Evolutionary conservation across 2,329 filamentous ascomycete species (phyloP).

Genomic region (Epicoccum nigrum): DNA sequence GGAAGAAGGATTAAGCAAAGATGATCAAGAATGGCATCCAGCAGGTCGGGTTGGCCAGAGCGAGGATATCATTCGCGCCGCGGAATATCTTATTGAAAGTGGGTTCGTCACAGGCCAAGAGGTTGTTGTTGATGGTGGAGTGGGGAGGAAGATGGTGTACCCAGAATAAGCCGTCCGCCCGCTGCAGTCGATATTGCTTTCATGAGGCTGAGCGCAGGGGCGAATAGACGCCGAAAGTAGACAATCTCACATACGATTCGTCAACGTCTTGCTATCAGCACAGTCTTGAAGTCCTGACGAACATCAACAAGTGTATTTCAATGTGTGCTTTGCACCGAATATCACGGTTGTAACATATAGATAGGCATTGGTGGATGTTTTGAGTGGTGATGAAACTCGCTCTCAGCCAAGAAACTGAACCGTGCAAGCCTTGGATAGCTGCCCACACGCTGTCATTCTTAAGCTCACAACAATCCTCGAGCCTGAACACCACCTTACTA

Average conservation of each 20-base stretch:
- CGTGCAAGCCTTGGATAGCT: constrained; percentile 1
- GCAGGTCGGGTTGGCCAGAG: constrained; percentile 58
- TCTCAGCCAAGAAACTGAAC: constrained; percentile 9
- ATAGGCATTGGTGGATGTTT: constrained; percentile 11
- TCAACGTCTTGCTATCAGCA: neutral
- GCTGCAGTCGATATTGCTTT: constrained; percentile 4
- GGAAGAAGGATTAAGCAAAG: constrained; percentile 55
- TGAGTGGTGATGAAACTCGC: constrained; percentile 14
- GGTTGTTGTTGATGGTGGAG: constrained; percentile 55
- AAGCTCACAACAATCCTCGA: constrained; percentile 6
- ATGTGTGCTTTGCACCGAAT: too few relatives aligned
- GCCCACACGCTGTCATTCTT: constrained; percentile 8
- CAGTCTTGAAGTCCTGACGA: neutral
- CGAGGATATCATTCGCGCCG: constrained; percentile 53
- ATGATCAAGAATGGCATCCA: constrained; percentile 58
- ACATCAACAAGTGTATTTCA: neutral
- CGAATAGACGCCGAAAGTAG: constrained; percentile 6
- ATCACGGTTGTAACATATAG: neutral
- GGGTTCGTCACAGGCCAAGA: constrained; percentile 55
- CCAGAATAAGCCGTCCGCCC: constrained; percentile 24
- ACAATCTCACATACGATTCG: constrained; percentile 10
- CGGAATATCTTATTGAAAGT: constrained; percentile 50
- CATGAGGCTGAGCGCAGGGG: constrained; percentile 6
- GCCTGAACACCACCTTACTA: neutral
- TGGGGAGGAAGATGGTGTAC: constrained; percentile 55